Evolutionary conservation across 257 asterid genomes (phyloP).

Genomic region (Solanum dulcamara): DNA sequence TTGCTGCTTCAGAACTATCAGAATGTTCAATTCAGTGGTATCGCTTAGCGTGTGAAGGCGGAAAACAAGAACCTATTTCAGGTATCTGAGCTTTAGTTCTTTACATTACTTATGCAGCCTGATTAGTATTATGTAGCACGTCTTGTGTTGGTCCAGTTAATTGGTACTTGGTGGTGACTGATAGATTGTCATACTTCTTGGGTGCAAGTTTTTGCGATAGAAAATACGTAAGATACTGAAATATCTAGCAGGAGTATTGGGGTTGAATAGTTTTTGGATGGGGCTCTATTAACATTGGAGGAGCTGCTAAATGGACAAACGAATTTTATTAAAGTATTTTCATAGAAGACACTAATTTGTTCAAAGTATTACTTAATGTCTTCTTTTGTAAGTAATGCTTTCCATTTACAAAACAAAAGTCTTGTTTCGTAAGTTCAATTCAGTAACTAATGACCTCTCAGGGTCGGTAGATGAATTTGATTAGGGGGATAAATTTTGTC

Average conservation of each 20-base stretch:
- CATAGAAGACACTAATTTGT: neutral
- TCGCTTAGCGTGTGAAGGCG: slow-evolving; percentile 55
- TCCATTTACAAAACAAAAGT: neutral
- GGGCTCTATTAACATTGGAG: neutral
- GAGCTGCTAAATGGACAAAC: neutral
- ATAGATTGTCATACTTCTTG: neutral
- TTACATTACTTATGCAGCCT: neutral
- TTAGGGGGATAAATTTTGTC: neutral
- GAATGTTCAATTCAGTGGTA: slow-evolving; percentile 74
- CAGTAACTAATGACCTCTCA: neutral
- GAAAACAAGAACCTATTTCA: slow-evolving; percentile 66
- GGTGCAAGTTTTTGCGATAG: neutral
- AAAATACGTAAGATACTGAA: neutral
- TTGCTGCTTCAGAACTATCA: slow-evolving; percentile 41
- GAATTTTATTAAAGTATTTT: neutral
- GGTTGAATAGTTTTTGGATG: neutral
- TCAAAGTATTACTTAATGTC: neutral
- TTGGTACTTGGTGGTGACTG: neutral
- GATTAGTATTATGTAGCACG: neutral
- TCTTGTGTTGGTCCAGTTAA: neutral
- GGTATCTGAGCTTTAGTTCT: slow-evolving; percentile 24
- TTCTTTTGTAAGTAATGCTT: neutral
- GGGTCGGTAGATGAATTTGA: neutral
- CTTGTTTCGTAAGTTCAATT: neutral
- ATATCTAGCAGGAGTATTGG: neutral